Conservation (phyloP, 2,329 filamentous ascomycete genomes). For the Hypoxylon rubiginosum region DNA sequence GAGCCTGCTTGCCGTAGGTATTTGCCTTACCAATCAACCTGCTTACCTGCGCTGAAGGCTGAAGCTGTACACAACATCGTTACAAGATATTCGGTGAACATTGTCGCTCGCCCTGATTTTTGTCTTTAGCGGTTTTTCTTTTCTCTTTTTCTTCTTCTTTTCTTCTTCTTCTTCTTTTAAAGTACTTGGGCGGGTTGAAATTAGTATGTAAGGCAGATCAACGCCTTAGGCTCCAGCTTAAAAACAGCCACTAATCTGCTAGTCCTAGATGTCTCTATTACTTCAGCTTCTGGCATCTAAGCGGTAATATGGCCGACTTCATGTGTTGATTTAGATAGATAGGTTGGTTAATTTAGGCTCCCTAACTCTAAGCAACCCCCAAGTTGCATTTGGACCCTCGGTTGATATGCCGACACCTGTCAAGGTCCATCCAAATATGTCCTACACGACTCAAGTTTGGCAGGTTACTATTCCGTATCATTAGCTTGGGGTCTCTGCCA, state of each 20-base stretch:
- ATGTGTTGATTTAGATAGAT: background rate
- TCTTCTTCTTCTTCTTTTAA: no score
- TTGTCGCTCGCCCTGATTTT: background rate
- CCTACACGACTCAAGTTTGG: background rate
- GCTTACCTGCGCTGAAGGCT: background rate
- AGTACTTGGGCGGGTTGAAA: no score
- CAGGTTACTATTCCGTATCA: background rate
- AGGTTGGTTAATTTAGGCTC: background rate
- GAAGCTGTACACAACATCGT: background rate
- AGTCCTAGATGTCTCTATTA: background rate
- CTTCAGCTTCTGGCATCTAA: background rate
- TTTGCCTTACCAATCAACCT: background rate
- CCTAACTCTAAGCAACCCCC: background rate
- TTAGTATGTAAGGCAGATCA: no score
- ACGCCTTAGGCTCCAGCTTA: no score
- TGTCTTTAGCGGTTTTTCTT: background rate
- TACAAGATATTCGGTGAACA: background rate
- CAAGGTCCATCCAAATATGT: background rate
- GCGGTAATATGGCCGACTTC: background rate
- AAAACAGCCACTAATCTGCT: no score
- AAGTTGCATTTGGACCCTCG: background rate
- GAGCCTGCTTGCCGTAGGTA: no score
- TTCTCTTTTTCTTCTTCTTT: no score
- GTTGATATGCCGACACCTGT: background rate
- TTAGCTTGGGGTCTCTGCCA: slow-evolving; percentile 6